Evolutionary conservation across 495 filamentous ascomycete genomes (phyloP), one percentile per base, ranked within the genome.

Genomic region (Zalerion maritima): DNA sequence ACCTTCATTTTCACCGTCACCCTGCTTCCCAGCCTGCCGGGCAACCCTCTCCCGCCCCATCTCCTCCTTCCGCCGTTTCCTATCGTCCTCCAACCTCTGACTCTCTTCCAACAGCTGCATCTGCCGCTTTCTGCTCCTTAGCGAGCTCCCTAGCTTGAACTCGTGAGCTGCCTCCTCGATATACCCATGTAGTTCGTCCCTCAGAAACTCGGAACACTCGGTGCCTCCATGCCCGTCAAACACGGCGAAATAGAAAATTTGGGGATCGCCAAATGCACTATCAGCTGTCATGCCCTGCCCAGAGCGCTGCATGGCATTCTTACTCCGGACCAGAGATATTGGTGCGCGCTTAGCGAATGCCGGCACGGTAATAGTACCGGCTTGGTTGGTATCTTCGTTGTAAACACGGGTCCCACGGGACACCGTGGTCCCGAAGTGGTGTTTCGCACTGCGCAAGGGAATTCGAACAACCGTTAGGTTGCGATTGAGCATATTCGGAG

Each of bases 391-490:
- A 44, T 97, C 89, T 58, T 97, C 91, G 55, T 97, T 97, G 46
- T 81, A 75, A 6, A 73, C 72, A 1, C 89, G 67, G 21, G 74
- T 78, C 7, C 89, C 89, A 3, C 89, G 73, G 14, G 80, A 81
- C 6, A 75, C 63, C 6, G 72, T 67, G 14, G 68, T 78, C 13
- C 89, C 89, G 41, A 86, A 97, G 50, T 97, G 89, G 45, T 96
- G 87, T 44, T 96, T 97, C 23, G 89, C 89, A 42, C 75, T 87
- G 34, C 75, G 75, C 13, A 97, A 58, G 0, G 89, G 89, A 38
- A 97, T 96, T n/a, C 89, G 82, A 13, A 97, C 89, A n/a, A 96
- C 85, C 0, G 87, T 94, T 18, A 84, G 75, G 40, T 93, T 85
- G 20, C 84, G 74, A 23, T 60, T 62, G 20, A 69, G 63, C 43